phyloP scores from a whole-genome alignment of 257 asterid species.

The Solanum sejunctum region DNA sequence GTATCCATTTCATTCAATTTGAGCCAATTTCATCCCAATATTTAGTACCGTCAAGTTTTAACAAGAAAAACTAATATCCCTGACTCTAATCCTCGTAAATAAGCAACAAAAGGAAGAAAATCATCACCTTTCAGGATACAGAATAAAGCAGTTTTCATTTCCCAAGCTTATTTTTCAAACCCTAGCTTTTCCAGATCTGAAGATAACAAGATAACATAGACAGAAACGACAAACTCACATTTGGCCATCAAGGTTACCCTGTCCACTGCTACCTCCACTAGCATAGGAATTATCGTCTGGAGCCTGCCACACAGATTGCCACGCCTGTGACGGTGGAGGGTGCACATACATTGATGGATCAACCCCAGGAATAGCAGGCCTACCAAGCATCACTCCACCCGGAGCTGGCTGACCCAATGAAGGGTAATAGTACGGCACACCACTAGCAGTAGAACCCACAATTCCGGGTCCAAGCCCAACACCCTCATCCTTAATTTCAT shows the following conservation, averaged over 20 bases:
- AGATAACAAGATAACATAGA: not conserved
- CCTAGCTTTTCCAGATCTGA: not conserved
- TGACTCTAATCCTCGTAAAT: not conserved
- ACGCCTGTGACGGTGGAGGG: slow-evolving; percentile 73
- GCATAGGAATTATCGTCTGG: slow-evolving; percentile 52
- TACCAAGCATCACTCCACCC: slow-evolving; percentile 51
- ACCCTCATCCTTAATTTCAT: slow-evolving; percentile 71
- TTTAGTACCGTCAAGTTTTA: not conserved
- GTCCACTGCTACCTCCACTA: slow-evolving; percentile 40
- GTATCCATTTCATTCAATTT: not conserved
- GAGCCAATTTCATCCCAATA: not conserved
- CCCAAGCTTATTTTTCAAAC: not conserved
- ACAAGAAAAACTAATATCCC: not conserved
- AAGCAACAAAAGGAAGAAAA: not conserved
- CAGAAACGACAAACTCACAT: slow-evolving; percentile 19
- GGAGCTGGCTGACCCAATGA: slow-evolving; percentile 61
- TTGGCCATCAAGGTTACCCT: slow-evolving; percentile 61
- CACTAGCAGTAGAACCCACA: slow-evolving; percentile 31
- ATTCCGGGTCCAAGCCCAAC: slow-evolving; percentile 18
- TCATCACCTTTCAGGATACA: not conserved
- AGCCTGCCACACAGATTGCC: slow-evolving; percentile 85
- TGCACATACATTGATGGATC: slow-evolving; percentile 58
- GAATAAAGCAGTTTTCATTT: not conserved
- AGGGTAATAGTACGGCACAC: slow-evolving; percentile 71
- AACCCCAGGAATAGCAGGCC: slow-evolving; percentile 54